phyloP scores from a whole-genome alignment of 179 eudicot species.

The Pouteria campechiana region DNA sequence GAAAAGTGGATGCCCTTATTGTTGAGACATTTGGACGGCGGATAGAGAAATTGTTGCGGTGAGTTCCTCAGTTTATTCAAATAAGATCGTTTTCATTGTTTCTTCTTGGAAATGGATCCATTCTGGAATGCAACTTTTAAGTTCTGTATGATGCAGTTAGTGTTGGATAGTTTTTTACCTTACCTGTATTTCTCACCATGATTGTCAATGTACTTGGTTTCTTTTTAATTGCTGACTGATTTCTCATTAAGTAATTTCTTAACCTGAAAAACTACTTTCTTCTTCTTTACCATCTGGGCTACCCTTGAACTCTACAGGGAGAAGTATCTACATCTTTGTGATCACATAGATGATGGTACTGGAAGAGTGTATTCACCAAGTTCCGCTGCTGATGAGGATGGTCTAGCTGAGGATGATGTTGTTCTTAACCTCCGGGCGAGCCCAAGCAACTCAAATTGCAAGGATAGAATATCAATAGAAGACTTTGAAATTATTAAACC shows the following conservation, averaged over 20 bases:
- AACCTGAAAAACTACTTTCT: no score
- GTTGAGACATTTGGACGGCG: constrained; percentile 99
- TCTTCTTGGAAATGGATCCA: no score
- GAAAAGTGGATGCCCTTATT: constrained; percentile 98
- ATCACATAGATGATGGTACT: constrained; percentile 92
- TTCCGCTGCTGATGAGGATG: constrained; percentile 63
- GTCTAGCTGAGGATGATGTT: constrained; percentile 63
- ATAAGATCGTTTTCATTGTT: no score
- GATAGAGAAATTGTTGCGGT: constrained; percentile 92
- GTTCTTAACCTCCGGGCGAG: constrained; percentile 80
- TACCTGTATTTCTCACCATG: no score
- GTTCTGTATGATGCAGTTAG: no score
- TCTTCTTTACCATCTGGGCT: no score
- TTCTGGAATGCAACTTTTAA: no score
- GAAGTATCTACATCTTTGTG: constrained; percentile 81
- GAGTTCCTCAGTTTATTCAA: no score
- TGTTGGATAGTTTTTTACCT: no score
- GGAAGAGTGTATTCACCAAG: constrained; percentile 41
- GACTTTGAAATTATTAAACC: constrained; percentile 99
- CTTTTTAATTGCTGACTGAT: no score
- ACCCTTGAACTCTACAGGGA: constrained; percentile 40
- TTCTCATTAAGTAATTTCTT: no score
- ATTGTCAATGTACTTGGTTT: no score
- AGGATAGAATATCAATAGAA: constrained; percentile 86
- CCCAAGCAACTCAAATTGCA: constrained; percentile 62